Evolutionary conservation across 495 filamentous ascomycete genomes (phyloP).

Genomic region (Annulohypoxylon moriforme): DNA sequence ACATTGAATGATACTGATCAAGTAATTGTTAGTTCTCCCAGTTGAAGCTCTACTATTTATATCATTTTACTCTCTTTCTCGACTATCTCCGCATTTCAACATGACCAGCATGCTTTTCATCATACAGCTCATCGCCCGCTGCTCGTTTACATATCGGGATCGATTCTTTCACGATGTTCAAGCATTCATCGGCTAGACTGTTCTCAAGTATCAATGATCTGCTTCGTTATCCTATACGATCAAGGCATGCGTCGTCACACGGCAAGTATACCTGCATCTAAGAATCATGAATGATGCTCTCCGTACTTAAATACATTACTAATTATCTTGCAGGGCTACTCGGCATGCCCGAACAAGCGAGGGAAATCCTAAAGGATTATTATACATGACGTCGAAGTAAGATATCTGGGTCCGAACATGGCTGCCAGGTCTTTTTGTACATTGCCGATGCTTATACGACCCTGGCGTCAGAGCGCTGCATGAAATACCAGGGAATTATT

Average conservation of each 20-base stretch:
- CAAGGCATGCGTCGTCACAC: background rate
- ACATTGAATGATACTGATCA: background rate
- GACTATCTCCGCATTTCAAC: background rate
- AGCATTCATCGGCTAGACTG: background rate
- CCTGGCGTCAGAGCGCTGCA: background rate
- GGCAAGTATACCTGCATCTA: no score
- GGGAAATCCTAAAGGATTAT: background rate
- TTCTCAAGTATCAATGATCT: background rate
- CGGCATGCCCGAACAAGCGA: background rate
- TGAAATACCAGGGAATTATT: background rate
- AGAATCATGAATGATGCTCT: no score
- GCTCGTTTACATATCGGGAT: background rate
- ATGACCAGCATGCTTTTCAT: background rate
- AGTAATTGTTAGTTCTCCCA: background rate
- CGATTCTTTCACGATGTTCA: background rate
- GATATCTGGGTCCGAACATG: background rate
- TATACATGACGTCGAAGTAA: background rate
- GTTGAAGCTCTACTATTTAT: background rate
- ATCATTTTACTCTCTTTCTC: background rate
- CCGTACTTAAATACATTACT: no score
- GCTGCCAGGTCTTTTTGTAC: background rate
- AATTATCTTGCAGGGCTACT: background rate
- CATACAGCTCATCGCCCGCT: background rate
- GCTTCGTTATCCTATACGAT: background rate
- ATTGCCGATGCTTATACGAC: background rate